Evolutionary conservation across 73 alveolate species (phyloP).

Genomic region (Paramecium pentaurelia): DNA sequence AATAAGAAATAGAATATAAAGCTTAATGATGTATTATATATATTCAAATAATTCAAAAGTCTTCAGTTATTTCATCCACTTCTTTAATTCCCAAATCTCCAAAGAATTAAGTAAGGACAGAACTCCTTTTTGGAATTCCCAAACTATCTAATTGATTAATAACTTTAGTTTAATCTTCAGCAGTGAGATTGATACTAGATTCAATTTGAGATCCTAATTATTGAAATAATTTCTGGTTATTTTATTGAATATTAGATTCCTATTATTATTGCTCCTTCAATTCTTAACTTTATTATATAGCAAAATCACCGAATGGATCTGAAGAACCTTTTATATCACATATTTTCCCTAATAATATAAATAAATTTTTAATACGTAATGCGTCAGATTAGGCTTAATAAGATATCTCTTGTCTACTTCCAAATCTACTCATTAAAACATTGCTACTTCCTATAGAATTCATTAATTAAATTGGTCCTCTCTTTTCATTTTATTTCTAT

Average conservation of each 20-base stretch:
- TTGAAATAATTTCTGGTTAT: background rate
- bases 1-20: background rate
- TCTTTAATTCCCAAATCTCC: constrained; percentile 12
- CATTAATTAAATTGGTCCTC: constrained; percentile 17
- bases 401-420: background rate
- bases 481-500: background rate
- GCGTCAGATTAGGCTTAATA: background rate
- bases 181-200: background rate
- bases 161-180: background rate
- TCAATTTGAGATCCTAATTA: constrained; percentile 19
- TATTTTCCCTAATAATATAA: background rate
- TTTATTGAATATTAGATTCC: background rate
- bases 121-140: background rate
- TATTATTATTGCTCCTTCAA: background rate
- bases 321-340: background rate
- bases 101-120: background rate
- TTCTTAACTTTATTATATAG: background rate
- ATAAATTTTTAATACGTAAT: background rate
- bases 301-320: constrained; percentile 29
- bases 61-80: constrained; percentile 24
- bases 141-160: background rate
- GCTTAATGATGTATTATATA: background rate
- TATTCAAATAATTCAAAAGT: background rate
- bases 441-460: background rate
- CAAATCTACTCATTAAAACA: background rate